phyloP scores from a whole-genome alignment of 2,329 filamentous ascomycete species.

The Periglandula ipomoeae region DNA sequence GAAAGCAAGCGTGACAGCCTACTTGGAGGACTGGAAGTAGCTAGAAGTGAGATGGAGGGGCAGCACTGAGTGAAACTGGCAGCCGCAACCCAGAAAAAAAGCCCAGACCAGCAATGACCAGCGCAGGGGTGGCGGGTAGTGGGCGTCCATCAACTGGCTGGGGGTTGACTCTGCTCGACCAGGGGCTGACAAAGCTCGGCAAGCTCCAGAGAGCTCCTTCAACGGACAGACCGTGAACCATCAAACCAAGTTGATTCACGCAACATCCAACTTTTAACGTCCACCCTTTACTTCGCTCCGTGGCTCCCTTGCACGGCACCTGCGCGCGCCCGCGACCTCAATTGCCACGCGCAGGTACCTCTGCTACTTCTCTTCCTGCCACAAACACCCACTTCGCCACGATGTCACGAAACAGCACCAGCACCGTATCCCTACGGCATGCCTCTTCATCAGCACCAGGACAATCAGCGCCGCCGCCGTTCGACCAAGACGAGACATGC shows the following conservation, averaged over 20 bases:
- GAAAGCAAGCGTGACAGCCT: not conserved
- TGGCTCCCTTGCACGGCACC: too few species aligned
- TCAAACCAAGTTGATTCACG: too few species aligned
- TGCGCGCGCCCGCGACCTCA: not conserved
- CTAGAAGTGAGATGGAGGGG: not conserved
- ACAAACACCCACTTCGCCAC: not conserved
- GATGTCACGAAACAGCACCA: conserved; percentile 20
- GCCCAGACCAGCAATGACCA: not conserved
- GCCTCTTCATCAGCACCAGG: conserved; percentile 9
- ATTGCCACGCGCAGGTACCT: not conserved
- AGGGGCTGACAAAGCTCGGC: not conserved
- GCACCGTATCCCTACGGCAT: conserved; percentile 21
- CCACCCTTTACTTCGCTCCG: too few species aligned
- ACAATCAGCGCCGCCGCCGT: conserved; percentile 10
- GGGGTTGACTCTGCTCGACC: too few species aligned
- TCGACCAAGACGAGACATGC: conserved; percentile 61
- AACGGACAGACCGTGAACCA: too few species aligned
- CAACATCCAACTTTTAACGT: not conserved
- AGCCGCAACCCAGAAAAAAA: not conserved
- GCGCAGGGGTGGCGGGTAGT: not conserved
- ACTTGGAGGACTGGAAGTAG: not conserved
- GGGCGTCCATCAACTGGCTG: not conserved
- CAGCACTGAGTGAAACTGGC: not conserved
- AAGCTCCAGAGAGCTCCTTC: not conserved
- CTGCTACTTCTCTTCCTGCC: not conserved